These are phyloP conservation scores for Talaromyces marneffei DNA, from an alignment of 2,329 filamentous ascomycete species.

Conservation along the genomic window DNA sequence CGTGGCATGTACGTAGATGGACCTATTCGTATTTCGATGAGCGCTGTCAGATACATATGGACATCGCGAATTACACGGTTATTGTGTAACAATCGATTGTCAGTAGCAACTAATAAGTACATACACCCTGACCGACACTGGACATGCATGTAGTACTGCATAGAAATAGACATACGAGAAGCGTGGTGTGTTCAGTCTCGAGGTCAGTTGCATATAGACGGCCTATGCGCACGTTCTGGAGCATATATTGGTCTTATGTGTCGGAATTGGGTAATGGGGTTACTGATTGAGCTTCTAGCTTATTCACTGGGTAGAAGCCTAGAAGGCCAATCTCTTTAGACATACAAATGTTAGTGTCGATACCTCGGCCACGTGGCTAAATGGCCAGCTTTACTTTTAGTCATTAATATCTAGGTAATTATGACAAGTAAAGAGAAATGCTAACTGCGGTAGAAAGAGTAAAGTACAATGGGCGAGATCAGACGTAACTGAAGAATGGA, in stretches of 20 bases:
- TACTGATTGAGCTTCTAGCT: not conserved
- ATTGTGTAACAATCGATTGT: not conserved
- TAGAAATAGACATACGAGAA: not conserved
- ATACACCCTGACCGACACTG: not conserved
- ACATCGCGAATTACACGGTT: no score
- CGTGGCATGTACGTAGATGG: not conserved
- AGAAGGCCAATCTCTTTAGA: no score
- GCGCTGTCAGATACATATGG: not conserved
- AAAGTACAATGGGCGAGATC: not conserved
- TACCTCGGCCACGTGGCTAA: no score
- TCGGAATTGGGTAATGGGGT: not conserved
- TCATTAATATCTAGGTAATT: no score
- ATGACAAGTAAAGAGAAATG: not conserved
- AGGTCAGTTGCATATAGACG: not conserved
- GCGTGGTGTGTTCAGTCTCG: not conserved
- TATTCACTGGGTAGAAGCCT: no score
- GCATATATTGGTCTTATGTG: not conserved
- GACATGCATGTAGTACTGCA: not conserved
- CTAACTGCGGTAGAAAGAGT: not conserved
- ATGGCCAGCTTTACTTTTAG: no score
- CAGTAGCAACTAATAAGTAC: not conserved
- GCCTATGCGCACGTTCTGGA: not conserved
- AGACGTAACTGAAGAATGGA: not conserved
- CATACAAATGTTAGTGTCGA: no score
- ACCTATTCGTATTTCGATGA: not conserved